Conservation (phyloP, 2,329 filamentous ascomycete species). For the Endothia cerciana region DNA sequence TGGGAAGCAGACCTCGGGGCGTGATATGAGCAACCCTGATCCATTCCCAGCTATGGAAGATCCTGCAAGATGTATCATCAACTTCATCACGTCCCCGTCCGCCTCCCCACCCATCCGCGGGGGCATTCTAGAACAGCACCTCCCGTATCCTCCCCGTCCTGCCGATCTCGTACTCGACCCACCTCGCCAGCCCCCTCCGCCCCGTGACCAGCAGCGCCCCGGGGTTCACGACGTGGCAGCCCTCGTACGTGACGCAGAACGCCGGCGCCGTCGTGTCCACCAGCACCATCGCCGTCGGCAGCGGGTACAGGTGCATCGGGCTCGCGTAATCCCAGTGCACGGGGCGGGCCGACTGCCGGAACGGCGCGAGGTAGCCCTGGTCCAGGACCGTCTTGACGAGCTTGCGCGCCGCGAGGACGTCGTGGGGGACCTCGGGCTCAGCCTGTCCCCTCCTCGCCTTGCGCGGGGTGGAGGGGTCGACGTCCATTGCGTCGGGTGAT, state of each 20-base stretch:
- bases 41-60: neutral
- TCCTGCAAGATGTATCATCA: conserved; percentile 8
- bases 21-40: neutral
- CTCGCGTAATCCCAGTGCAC: conserved; percentile 87
- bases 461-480: conserved; percentile 40
- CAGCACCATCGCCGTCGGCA: conserved; percentile 82
- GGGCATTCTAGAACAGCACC: conserved; percentile 54
- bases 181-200: conserved; percentile 70
- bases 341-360: conserved; percentile 77
- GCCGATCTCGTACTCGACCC: conserved; percentile 84
- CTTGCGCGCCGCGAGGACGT: conserved; percentile 67
- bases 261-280: conserved; percentile 80
- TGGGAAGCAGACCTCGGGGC: too few relatives aligned
- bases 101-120: too few relatives aligned
- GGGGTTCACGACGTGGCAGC: conserved; percentile 94
- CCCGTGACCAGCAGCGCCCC: conserved; percentile 74
- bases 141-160: conserved; percentile 66
- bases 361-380: conserved; percentile 87
- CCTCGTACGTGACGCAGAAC: conserved; percentile 90
- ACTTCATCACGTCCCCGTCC: too few relatives aligned
- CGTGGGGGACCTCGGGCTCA: conserved; percentile 44
- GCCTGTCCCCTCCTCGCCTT: conserved; percentile 21
- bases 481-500: conserved; percentile 43
- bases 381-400: conserved; percentile 91
- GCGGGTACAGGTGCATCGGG: conserved; percentile 79